Evolutionary conservation across 345 rosid genomes (phyloP).

Genomic region (thale cress (Arabidopsis thaliana)): TAIR10.1 NC_003071.7:18529501-18530000

Average conservation of each 20-base stretch:
- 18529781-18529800: constrained; percentile 30
- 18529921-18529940: background rate
- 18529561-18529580: background rate
- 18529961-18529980: constrained; percentile 41
- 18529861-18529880: constrained; percentile 27
- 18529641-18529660: background rate
- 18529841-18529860: constrained; percentile 42
- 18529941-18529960: constrained; percentile 32
- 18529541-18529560: background rate
- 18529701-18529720: background rate
- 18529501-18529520: too few species aligned
- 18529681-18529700: background rate
- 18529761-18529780: constrained; percentile 39
- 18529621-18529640: background rate
- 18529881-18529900: background rate
- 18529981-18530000: constrained; percentile 35
- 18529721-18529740: constrained; percentile 1
- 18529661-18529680: background rate
- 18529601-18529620: background rate
- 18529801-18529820: constrained; percentile 17
- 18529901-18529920: background rate
- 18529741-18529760: constrained; percentile 4
- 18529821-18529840: constrained; percentile 46
- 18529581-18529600: background rate
- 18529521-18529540: background rate